Evolutionary conservation across 2,329 filamentous ascomycete genomes (phyloP), one percentile per base, ranked within the genome.

Genomic region (Paraphaeosphaeria sporulosa): DNA sequence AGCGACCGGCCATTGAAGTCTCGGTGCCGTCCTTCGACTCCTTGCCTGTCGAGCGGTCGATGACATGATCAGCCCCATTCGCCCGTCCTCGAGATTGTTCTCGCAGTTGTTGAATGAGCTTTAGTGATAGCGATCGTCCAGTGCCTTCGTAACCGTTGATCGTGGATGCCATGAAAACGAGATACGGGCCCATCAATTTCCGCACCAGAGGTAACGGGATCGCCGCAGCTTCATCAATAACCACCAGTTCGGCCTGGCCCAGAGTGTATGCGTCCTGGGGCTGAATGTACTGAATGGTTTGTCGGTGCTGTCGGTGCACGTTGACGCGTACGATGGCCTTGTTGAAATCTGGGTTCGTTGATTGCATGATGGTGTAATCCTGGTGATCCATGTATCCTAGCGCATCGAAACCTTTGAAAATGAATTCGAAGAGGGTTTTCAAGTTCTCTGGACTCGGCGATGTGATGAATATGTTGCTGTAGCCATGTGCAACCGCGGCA

Each of bases 121-220:
- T 99, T 56, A 99, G 83, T 0, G 95, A 98, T 6, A 99, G 85
- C 0, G 95, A 98, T 59, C 95, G 89, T 43, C 95, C 95, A 7
- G 95, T 99, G 58, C 95, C 95, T 81, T 99, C 95, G 76, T 99
- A 99, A 60, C 95, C 95, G 75, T 98, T 98, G 81, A 99, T 97
- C 1, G 95, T 99, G 0, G 95, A 99, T 0, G 96, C 93, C 95
- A 99, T 98, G 80, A 99, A 99, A 9, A 98, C 93, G 40, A 99
- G 84, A 78, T 99, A 99, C 15, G 94, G 94, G 0, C 95, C 95
- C 87, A 99, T 94, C 43, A 99, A 84, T 80, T 97, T 97, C 69
- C 90, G 87, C 8, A 99, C 95, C 2, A 98, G 82, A 0, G 95
- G 95, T 12, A 99, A 80, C 13, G 96, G 95, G 64, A 99, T 99